Evolutionary conservation across 2,329 filamentous ascomycete species (phyloP), one percentile per base, ranked within the genome.

Genomic region (Thermothelomyces thermophilus): DNA sequence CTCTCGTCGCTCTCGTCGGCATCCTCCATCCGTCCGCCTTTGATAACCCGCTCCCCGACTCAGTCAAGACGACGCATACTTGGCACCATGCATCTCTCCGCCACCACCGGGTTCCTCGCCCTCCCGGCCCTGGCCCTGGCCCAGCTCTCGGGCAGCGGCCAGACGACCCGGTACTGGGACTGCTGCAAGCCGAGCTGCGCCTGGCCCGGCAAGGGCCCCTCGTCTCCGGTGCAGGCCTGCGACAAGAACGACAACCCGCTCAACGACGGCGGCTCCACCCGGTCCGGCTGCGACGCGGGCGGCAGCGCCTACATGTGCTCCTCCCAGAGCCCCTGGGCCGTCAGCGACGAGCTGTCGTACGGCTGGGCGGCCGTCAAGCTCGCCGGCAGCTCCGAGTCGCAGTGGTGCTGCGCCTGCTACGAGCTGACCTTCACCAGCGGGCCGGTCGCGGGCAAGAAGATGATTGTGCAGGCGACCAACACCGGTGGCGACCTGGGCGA

Each of bases 391-490:
- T 70, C 63, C 44, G 59, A 60, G 48, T 48, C 54, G 8, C 14
- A 36, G 14, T 62, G 60, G 60, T 61, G 59, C 57, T 61, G 60
- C 66, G 73, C 63, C 17, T 82, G 79, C 67, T 82, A 80, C 63
- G 74, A 80, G 64, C 66, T 83, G 48, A 79, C 77, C 11, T 81
- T 83, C 60, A 81, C 76, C 10, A 73, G 71, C 61, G 74, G 73
- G 5, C 63, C 73, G 1, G 69, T 79, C 16, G 58, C 63, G 37
- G 77, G 78, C 43, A 81, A 82, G 69, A 79, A 71, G 61, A 74
- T 82, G 72, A 70, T 82, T 35, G 73, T 82, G 28, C 79, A 82
- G 65, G 76, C 77, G 9, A 78, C 74, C 14, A 82, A 82, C 59
- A 82, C 77, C 14, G 78, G 76, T 3, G 71, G 68, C 10, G 77